Evolutionary conservation across 768 basidiomycete species (phyloP), one percentile per base, ranked within the genome.

Genomic region (Udeniomyces megalosporus): DNA sequence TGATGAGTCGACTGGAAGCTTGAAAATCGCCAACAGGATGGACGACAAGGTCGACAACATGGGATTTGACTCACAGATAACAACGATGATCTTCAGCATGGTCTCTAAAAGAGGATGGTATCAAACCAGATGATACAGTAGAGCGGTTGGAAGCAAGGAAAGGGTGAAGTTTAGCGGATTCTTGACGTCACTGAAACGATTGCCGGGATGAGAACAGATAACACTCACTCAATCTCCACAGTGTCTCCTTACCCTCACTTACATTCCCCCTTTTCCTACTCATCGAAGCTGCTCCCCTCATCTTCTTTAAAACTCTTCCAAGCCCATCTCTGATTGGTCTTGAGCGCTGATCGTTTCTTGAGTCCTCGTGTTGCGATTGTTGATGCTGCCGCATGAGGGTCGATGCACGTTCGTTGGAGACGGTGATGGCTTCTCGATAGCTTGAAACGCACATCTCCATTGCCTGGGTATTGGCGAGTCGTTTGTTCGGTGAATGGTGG

Each of bases 381-480:
- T 49, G n/a, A 7, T 20, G 45, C 26, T 58, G 38, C 10, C 24
- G 14, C 5, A 38, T 28, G 42, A 61, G 53, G 20, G 29, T 51
- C 45, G 50, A 51, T 2, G 63, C 44, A 10, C 53, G 51, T 5
- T 50, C 42, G 22, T 59, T 32, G 4, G 63, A 59, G 24, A 45
- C 29, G 0, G 63, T 65, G 58, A 73, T 67, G 6, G 71, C 69
- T 52, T 74, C 73, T 20, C 72, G 60, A 56, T 74, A 74, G 15
- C 71, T 71, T 42, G 73, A 71, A 8, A 74, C 73, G 64, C 73
- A 74, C 53, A 67, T 62, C 70, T 74, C 58, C 42, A 59, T 58
- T 26, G 63, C 63, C 62, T 63, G n/a, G 6, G 24, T 3, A 15
- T 26, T 14, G 55, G 31, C 24, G 57, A 24, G 28, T 26, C 22